Base-by-base conservation (phyloP, 305 asterid genomes). In the Lippia alba region DNA sequence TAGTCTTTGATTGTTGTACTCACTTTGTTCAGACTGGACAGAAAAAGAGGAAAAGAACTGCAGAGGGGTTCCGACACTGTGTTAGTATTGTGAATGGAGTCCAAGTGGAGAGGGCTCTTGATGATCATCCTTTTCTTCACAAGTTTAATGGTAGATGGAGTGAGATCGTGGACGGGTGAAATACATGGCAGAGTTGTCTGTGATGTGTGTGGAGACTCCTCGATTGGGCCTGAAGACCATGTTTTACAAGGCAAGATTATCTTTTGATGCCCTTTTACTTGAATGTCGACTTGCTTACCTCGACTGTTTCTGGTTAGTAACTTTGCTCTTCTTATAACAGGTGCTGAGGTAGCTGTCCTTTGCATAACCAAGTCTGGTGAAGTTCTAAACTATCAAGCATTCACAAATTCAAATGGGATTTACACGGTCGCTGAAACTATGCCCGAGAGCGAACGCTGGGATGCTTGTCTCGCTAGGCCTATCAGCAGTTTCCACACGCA, bases 261-360 rank as follows among this genome's bases (percentile, higher is more conserved):
- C 7, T 51, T 12, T 20, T 48, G 30, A 17, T 57, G 44, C 41
- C 9, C 11, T 4, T 50, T 14, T 6, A 48, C 14, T 17, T 6
- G 63, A 40, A 48, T 57, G 4, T 5, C 17, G 18, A 45, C 46
- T 71, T 66, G 0, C 64, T 62, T 17, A 45, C 32, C 32, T 45
- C 44, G 75, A 18, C 12, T 30, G 11, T 40, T 20, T 14, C 51
- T 56, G 18, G 9, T 57, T 36, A 10, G 53, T 8, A n/a, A 49
- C 18, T 53, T 56, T 9, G 36, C 39, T 10, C 4, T 24, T 54
- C 40, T 10, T 66, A 12, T 54, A 40, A 55, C 84, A 92, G 97
- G 98, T 58, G 97, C 98, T 34, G 97, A 90, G 84, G 98, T 90
- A 45, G 98, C 97, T 10, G 98, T 92, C 50, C 98, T 92, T 65